Evolutionary conservation across 1,284 basidiomycete species (phyloP).

Genomic region (Grifola frondosa): DNA sequence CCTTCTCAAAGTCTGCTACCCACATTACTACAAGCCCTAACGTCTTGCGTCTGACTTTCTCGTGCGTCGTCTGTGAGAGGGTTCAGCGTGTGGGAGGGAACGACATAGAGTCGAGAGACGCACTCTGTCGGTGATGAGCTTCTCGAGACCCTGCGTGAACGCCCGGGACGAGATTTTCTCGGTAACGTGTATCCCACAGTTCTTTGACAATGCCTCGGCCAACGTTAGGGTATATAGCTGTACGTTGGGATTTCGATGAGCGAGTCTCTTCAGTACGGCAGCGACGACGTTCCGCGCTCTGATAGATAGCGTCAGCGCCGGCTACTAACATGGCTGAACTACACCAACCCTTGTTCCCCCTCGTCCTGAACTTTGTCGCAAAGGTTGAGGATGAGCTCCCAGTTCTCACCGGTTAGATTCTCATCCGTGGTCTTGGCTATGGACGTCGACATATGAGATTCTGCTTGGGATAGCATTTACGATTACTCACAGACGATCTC

Average conservation of each 20-base stretch:
- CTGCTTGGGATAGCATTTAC: neutral
- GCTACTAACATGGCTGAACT: neutral
- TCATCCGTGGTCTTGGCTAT: slow-evolving; percentile 93
- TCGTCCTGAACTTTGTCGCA: slow-evolving; percentile 96
- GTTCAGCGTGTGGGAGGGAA: neutral
- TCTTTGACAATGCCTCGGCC: slow-evolving; percentile 88
- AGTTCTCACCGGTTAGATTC: slow-evolving; percentile 91
- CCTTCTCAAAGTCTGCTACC: slow-evolving; percentile 83
- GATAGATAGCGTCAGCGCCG: slow-evolving; percentile 3
- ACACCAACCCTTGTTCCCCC: slow-evolving; percentile 72
- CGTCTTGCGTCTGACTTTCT: slow-evolving; percentile 81
- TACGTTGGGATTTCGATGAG: slow-evolving; percentile 95
- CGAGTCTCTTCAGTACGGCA: slow-evolving; percentile 85
- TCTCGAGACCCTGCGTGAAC: slow-evolving; percentile 88
- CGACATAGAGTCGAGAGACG: slow-evolving; percentile 2
- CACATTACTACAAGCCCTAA: slow-evolving; percentile 79
- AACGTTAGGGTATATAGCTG: slow-evolving; percentile 93
- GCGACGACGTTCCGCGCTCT: slow-evolving; percentile 85
- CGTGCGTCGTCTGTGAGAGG: slow-evolving; percentile 73
- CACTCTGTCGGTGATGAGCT: slow-evolving; percentile 86
- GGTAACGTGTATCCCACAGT: slow-evolving; percentile 81
- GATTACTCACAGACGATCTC: slow-evolving; percentile 82
- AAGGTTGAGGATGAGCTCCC: slow-evolving; percentile 93
- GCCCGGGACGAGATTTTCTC: slow-evolving; percentile 87
- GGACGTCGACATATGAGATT: slow-evolving; percentile 7